Evolutionary conservation across 257 asterid genomes (phyloP), one percentile per base, ranked within the genome.

Genomic region (Sherardia arvensis): DNA sequence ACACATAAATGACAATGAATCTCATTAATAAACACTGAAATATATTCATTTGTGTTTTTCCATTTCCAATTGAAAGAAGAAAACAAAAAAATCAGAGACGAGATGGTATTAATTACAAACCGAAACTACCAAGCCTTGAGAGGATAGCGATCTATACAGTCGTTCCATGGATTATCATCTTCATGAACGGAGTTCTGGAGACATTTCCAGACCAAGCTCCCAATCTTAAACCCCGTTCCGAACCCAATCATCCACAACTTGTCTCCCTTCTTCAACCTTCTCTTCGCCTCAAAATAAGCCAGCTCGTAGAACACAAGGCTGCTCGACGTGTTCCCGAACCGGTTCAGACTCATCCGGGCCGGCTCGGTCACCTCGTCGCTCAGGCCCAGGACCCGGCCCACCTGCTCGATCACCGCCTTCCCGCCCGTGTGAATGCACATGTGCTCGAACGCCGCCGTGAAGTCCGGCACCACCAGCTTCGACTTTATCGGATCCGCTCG

Each of bases 241-340:
- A 87, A 85, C 9, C 77, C 89, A n/a, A 87, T 45, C 87, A 85
- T 83, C 94, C 94, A 88, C 84, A 88, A 76, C 26, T 49, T 85
- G 38, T 88, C 94, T 7, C 96, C 96, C 27, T 67, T 81, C 65
- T 74, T 85, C 4, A 71, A 79, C 49, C 83, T 77, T 12, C 29
- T 63, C 21, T 88, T 88, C 0, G 89, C 94, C 70, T 88, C 96
- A 47, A 85, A 81, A 74, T 88, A 88, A 61, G 89, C 88, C 73
- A 83, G 59, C 62, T 85, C 96, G 57, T 87, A 87, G 15, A 85
- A 80, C 28, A 80, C 87, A 10, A 80, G 84, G 53, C 94, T 85
- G 1, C 87, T 68, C 5, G 89, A 88, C 45, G 89, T 81, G 81
- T 85, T 87, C 0, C 96, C 96, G 48, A 88, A 88, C 45, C 96